Base-by-base conservation (phyloP, 176 grass and related monocot species). In the Melocanna baccifera region DNA sequence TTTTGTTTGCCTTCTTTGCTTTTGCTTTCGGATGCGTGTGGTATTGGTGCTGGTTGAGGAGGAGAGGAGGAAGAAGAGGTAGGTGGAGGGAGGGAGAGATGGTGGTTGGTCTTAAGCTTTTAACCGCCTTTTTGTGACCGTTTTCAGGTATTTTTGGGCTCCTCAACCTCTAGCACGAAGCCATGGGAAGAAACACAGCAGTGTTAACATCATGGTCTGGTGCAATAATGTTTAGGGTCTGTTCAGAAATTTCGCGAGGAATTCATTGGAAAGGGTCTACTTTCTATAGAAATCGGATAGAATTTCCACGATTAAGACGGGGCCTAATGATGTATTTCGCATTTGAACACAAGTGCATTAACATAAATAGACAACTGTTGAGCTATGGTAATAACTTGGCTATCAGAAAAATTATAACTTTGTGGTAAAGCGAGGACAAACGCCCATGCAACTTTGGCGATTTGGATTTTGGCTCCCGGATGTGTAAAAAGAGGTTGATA, bases 21-120 rank as follows among this genome's bases (percentile, higher is more conserved):
- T 78, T 32, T 51, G 59, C 67, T 58, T 15, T 73, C 2, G 83
- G 72, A 83, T 78, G 88, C 88, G 79, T 86, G 88, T 78, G 79
- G 88, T 26, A 18, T 90, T 65, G 83, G 83, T 56, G 83, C 77
- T 81, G 78, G 77, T 81, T 3, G 71, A 34, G 15, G 87, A 59
- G 43, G 32, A 45, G 58, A 8, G 25, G 15, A 48, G 13, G 43
- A 73, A 69, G 69, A 56, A 22, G 51, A 23, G 77, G 7, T 5
- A 23, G 77, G 7, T 5, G 56, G 64, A 7, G 39, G 13, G 47
- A 2, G 11, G 0, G 39, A 16, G 47, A n/a, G n/a, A n/a, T n/a
- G n/a, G n/a, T n/a, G n/a, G 10, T 62, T 14, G 30, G 70, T n/a
- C 6, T 1, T 74, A 14, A 14, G 15, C 25, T 84, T 86, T 86